These are phyloP conservation scores for Paramecium caudatum DNA, from an alignment of 73 alveolate genomes.

Conservation along the genomic window DNA sequence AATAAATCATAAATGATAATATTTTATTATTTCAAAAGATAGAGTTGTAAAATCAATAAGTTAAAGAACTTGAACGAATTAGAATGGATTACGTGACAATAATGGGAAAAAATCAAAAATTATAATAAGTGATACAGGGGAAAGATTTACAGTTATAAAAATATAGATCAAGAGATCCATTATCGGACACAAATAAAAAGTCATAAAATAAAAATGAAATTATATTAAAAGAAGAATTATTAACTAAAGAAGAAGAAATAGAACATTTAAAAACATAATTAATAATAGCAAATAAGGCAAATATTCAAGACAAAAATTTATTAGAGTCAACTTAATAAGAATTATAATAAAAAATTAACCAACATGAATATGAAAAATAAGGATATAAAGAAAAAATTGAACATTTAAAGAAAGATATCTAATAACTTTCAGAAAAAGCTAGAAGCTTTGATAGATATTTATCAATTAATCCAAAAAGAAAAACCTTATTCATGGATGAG, in stretches of 20 bases:
- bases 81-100: background rate
- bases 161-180: conserved; percentile 21
- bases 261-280: background rate
- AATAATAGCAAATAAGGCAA: background rate
- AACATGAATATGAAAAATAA: conserved; percentile 6
- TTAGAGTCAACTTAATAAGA: background rate
- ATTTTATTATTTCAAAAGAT: background rate
- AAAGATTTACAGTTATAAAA: conserved; percentile 14
- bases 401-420: background rate
- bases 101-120: background rate
- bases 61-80: background rate
- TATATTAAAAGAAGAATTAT: conserved; percentile 10
- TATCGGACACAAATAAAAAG: background rate
- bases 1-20: conserved; percentile 14
- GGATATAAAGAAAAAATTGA: conserved; percentile 7
- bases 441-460: conserved; percentile 34
- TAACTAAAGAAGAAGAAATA: conserved; percentile 40
- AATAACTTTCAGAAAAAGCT: conserved; percentile 38
- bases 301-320: background rate
- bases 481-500: background rate
- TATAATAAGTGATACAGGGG: background rate
- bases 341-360: background rate
- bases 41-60: background rate
- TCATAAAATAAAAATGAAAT: background rate
- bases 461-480: background rate